These are phyloP conservation scores for Fusarium sp. DNA, from an alignment of 2,329 filamentous ascomycete genomes.

Conservation along the genomic window DNA sequence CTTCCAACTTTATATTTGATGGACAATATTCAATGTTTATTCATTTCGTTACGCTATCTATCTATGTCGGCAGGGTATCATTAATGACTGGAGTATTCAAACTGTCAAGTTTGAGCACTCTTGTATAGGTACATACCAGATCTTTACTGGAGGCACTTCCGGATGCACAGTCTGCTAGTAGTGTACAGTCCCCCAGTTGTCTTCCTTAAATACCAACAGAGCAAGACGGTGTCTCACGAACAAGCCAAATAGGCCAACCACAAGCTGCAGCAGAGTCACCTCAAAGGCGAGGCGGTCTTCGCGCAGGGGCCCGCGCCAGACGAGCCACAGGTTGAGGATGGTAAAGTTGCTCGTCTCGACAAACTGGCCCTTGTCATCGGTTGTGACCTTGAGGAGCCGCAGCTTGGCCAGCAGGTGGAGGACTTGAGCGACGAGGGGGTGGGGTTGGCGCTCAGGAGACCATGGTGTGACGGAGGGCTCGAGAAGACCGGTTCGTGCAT, in stretches of 20 bases:
- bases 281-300: conserved; percentile 87
- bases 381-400: conserved; percentile 74
- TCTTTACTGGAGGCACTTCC: not conserved
- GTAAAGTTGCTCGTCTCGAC: conserved; percentile 90
- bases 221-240: conserved; percentile 89
- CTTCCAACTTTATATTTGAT: not conserved
- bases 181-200: conserved; percentile 72
- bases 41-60: not conserved
- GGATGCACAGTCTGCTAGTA: conserved; percentile 14
- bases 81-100: conserved; percentile 1
- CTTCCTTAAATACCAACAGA: conserved; percentile 87
- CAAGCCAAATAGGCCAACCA: conserved; percentile 82
- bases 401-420: conserved; percentile 78
- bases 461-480: conserved; percentile 88
- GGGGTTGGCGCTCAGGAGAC: conserved; percentile 75
- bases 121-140: not conserved
- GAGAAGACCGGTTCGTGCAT: conserved; percentile 83
- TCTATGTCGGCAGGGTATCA: conserved; percentile 19
- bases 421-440: conserved; percentile 67
- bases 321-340: conserved; percentile 93
- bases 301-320: conserved; percentile 91
- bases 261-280: conserved; percentile 81
- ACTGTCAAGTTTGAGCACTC: not conserved
- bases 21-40: not conserved
- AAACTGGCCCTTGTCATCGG: conserved; percentile 76